These are phyloP conservation scores for Suillus bovinus DNA, from an alignment of 768 basidiomycete species.

Conservation along the genomic window DNA sequence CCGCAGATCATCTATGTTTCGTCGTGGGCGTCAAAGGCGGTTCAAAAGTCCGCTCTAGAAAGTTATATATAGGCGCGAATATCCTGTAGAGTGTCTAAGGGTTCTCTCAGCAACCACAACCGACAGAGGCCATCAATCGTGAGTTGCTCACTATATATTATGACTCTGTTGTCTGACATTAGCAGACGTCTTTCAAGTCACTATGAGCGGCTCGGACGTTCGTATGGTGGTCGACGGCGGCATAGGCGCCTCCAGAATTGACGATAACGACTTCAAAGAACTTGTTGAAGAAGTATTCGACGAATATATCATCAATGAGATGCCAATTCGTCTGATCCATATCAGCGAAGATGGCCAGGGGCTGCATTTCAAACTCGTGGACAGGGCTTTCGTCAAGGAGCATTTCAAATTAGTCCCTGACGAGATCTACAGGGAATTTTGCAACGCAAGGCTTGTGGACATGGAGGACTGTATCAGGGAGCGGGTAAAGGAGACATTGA, in stretches of 20 bases:
- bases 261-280: background rate
- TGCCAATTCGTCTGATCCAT: slow-evolving; percentile 7
- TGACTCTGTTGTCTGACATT: background rate
- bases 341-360: background rate
- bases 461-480: slow-evolving; percentile 2
- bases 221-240: background rate
- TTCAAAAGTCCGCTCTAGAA: background rate
- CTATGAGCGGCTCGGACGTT: background rate
- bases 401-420: background rate
- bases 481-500: slow-evolving; percentile 3
- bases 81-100: background rate
- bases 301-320: slow-evolving; percentile 10
- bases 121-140: background rate
- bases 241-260: background rate
- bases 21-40: background rate
- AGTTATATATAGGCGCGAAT: background rate
- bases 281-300: slow-evolving; percentile 4
- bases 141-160: background rate
- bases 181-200: background rate
- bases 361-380: background rate
- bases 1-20: background rate
- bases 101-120: background rate
- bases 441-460: background rate
- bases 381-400: background rate
- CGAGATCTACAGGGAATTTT: background rate